Evolutionary conservation across 176 grass and related monocot genomes (phyloP).

Genomic region (Cymbopogon citratus): DNA sequence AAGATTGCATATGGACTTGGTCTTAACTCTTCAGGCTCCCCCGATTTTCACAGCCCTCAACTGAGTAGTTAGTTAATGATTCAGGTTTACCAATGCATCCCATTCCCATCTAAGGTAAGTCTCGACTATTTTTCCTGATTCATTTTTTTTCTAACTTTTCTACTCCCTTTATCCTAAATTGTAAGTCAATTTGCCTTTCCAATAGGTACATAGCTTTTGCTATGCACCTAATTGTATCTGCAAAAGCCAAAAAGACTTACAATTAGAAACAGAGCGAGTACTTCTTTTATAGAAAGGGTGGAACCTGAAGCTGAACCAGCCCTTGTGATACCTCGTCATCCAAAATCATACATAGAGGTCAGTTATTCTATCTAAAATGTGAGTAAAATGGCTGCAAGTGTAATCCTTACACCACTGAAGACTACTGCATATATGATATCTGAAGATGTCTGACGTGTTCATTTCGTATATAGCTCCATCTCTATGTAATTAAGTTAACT

Average conservation of each 20-base stretch:
- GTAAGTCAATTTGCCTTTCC: not conserved
- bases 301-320: constrained; percentile 15
- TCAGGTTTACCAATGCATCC: constrained; percentile 32
- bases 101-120: not conserved
- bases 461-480: not conserved
- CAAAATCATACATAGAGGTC: constrained; percentile 62
- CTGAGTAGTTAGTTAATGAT: not conserved
- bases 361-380: not conserved
- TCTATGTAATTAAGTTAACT: not conserved
- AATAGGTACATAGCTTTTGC: not conserved
- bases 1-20: not conserved
- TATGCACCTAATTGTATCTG: not conserved
- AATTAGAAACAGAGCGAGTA: not conserved
- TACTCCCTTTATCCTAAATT: not conserved
- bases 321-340: constrained; percentile 33
- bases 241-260: not conserved
- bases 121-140: not conserved
- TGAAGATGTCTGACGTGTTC: not conserved
- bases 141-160: not conserved
- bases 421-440: constrained; percentile 13
- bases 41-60: too few relatives aligned
- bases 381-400: not conserved
- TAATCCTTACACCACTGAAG: not conserved
- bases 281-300: constrained; percentile 16
- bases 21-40: too few relatives aligned